Base-by-base conservation (phyloP, 305 asterid species). In the Euphrasia arctica region DNA sequence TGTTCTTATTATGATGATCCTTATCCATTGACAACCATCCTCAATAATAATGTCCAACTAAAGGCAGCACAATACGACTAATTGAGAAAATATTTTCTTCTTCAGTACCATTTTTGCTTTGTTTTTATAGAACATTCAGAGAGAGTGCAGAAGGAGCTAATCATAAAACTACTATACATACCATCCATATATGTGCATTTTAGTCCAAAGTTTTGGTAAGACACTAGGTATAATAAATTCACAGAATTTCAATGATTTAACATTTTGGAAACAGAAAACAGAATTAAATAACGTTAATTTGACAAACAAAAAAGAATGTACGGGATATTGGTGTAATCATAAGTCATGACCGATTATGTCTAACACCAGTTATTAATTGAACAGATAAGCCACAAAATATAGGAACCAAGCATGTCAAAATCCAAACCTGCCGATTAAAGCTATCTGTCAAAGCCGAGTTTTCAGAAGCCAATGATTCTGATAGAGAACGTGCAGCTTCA, bases 381-480 rank as follows among this genome's bases (percentile, higher is more conserved):
- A 49, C 36, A 39, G 3, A 56, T 50, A 4, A 62, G 72, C 55
- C 25, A 54, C 34, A 49, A 54, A 28, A 54, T 25, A 31, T 2
- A 3, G 31, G 56, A 68, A 27, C 71, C 41, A 47, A 72, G 41
- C 39, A 70, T 54, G 62, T 64, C 48, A 70, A 51, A 60, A 36
- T 14, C 54, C 80, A 62, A 27, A 85, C 98, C 98, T 91, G 98
- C 60, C 85, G 96, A 78, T 94, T 94, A 72, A 71, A 94, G 80
- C 81, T 88, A 63, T 94, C 96, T 3, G 99, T 91, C 75, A 94
- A 76, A 59, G 96, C 75, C 31, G 98, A 88, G 85, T 94, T 94
- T 85, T 91, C 98, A 68, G 99, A 75, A 75, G 99, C 98, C 79
- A 94, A 74, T 62, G 97, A 87, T 80, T 89, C 98, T 11, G 97